These are phyloP conservation scores for Zoysia japonica DNA, from an alignment of 176 grass and related monocot species.

Conservation along the genomic window DNA sequence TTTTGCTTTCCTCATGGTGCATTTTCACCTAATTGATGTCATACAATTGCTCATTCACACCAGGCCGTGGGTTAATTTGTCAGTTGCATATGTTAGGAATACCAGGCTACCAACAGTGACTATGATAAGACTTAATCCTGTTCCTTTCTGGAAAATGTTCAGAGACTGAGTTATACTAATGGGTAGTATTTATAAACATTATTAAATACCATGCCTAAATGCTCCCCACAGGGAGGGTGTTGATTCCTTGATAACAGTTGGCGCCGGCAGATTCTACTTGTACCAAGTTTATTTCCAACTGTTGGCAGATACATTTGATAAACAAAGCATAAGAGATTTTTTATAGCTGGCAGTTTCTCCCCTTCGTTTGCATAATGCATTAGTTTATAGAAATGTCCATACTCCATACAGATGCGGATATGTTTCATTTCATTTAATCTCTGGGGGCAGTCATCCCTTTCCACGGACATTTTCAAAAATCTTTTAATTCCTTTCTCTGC, in stretches of 20 bases:
- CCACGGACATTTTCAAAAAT: background rate
- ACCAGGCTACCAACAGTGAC: background rate
- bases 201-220: background rate
- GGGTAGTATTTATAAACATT: background rate
- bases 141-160: background rate
- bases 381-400: slow-evolving; percentile 5
- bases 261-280: background rate
- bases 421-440: background rate
- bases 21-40: background rate
- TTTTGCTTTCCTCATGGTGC: background rate
- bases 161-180: background rate
- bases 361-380: background rate
- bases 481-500: background rate
- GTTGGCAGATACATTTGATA: background rate
- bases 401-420: background rate
- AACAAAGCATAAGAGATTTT: background rate
- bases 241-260: background rate
- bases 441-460: background rate
- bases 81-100: background rate
- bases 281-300: background rate
- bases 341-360: background rate
- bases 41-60: background rate
- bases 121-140: background rate
- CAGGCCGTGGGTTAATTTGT: background rate
- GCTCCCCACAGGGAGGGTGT: background rate